Base-by-base conservation (phyloP, 176 grass and related monocot species). In the Aegilops umbellulata region DNA sequence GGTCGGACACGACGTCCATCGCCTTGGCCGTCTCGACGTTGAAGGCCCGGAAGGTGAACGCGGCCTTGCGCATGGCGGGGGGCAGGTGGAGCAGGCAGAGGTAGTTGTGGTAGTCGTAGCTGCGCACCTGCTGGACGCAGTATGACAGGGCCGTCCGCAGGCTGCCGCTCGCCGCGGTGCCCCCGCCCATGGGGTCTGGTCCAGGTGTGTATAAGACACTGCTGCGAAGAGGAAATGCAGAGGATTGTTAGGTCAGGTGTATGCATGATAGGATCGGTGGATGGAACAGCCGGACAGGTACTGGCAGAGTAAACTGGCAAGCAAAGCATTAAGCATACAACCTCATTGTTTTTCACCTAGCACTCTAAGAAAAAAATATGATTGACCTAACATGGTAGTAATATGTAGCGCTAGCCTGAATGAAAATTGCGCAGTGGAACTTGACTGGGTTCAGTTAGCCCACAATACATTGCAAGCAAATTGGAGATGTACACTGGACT, bases 51-150 rank as follows among this genome's bases (percentile, higher is more conserved):
- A 98, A 77, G 68, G 84, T 89, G 74, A 98, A 94, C n/a, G 93
- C 96, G 0, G 92, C 92, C 83, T 80, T 95, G 58, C 93, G 96
- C 87, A 93, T 88, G 4, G 78, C 14, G 3, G 86, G 92, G 4
- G 91, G 88, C 32, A 95, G 92, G 69, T 98, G 96, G 70, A 98
- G 96, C 44, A 98, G 93, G 69, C 96, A 95, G 38, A 98, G 88
- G 60, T 95, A 95, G 60, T 95, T 89, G 76, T 98, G 96, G 65
- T 95, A 98, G 76, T 98, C 96, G 86, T 95, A 98, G 64, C 49
- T 90, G 16, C 84, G 90, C 6, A 98, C 96, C 83, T 94, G 96
- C 69, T 95, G 90, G 6, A 94, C 92, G 10, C 96, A 94, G 82
- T 94, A 89, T 0, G 92, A 98, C 76, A 98, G 90, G 24, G 96